Evolutionary conservation across 352 stramenopile genomes (phyloP), one percentile per base, ranked within the genome.

Genomic region (Globisporangium abappressorium): DNA sequence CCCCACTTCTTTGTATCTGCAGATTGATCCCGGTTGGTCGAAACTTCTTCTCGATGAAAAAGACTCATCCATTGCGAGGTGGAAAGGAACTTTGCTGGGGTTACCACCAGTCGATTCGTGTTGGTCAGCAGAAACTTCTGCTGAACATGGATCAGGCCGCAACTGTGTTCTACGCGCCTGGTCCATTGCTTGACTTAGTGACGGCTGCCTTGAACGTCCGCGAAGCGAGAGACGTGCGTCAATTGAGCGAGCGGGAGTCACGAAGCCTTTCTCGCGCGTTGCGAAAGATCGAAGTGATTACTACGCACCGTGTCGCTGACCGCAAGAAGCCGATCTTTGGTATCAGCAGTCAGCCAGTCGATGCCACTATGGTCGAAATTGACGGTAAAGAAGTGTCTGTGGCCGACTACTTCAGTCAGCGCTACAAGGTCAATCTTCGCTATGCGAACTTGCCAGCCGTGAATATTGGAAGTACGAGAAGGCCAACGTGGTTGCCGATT

Each of bases 11-110:
- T 22, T 51, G 6, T 22, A 49, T n/a, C 20, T 51, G 15, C 43
- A 51, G 43, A 51, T 51, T 51, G 43, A 51, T 51, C 22, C 43
- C 43, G 18, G 7, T 51, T 22, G 43, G 43, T 8, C 43, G 43
- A 51, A 51, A 51, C 18, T 51, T 51, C 43, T 51, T 51, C 18
- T 51, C 43, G 43, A 51, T 51, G 43, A 51, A 51, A 20, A 51
- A 51, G 43, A 51, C 43, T 3, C 43, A 51, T 24, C 43, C 43
- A 24, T 24, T 51, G 43, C 8, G 43, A 51, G 43, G 43, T 24
- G 43, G 43, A 51, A 51, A 51, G 43, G 43, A 51, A 7, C 43
- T 51, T 24, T 51, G 43, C 20, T 51, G 43, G 43, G 43, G 43
- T 11, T 51, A 51, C 20, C 43, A 51, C 2, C 43, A 51, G 18